A percentile compares a stretch with the other conserved stretches of the same genome.
Evolutionary conservation across 192 early-diverging fungal genomes (phyloP).

Genomic region (Linnemannia zychae): DNA sequence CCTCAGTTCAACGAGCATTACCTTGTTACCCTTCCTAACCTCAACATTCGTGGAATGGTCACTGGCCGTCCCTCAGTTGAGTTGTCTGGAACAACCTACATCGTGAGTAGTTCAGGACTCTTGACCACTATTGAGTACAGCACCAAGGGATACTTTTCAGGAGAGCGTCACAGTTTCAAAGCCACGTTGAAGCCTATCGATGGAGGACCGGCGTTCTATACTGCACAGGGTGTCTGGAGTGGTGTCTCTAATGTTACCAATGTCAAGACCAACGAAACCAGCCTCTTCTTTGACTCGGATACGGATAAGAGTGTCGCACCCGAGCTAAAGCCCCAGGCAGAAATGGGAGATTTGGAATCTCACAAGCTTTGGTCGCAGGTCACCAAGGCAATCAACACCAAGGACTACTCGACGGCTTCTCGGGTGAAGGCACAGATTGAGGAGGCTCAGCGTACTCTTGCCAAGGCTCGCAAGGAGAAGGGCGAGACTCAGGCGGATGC

Average conservation of each 20-base stretch:
- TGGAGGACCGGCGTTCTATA: conserved; percentile 46
- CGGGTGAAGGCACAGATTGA: conserved; percentile 79
- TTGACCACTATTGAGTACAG: conserved; percentile 77
- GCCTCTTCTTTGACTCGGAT: conserved; percentile 72
- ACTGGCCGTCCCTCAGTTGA: conserved; percentile 60
- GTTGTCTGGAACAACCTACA: conserved; percentile 51
- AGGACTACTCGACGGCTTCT: conserved; percentile 78
- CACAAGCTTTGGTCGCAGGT: conserved; percentile 80
- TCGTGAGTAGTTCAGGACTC: conserved; percentile 34
- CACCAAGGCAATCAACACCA: conserved; percentile 72
- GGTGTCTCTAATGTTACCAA: conserved; percentile 72
- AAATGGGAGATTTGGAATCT: conserved; percentile 76
- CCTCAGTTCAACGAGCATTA: conserved; percentile 73
- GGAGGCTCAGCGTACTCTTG: conserved; percentile 72
- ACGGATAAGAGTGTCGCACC: conserved; percentile 62
- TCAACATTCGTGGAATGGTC: conserved; percentile 83
- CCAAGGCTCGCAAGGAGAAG: conserved; percentile 70
- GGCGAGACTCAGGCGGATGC: conserved; percentile 57
- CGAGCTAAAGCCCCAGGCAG: conserved; percentile 69
- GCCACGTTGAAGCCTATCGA: conserved; percentile 58
- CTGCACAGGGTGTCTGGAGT: conserved; percentile 75
- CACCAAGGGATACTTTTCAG: conserved; percentile 83
- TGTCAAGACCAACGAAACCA: conserved; percentile 61
- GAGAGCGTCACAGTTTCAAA: conserved; percentile 85
- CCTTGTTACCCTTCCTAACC: conserved; percentile 78